phyloP scores from a whole-genome alignment of 345 rosid genomes.

The Theobroma cacao region DNA sequence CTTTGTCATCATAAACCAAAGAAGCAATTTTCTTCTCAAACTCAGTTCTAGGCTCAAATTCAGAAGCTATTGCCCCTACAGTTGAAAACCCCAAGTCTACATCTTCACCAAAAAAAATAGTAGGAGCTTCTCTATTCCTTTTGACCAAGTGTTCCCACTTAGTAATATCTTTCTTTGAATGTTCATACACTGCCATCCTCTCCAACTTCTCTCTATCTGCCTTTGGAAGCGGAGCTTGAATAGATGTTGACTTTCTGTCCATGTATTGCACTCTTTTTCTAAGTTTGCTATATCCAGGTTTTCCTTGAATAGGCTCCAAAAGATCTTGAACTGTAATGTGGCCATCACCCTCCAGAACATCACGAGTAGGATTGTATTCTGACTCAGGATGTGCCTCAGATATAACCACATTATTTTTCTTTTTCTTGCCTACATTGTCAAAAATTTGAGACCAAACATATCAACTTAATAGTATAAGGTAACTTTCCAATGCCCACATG shows the following conservation, averaged over 20 bases:
- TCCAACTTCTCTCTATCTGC: constrained; percentile 67
- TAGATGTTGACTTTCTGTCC: constrained; percentile 46
- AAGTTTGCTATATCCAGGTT: constrained; percentile 56
- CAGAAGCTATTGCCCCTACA: constrained; percentile 89
- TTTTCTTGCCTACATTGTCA: constrained; percentile 49
- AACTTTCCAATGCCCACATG: not conserved
- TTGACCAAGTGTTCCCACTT: constrained; percentile 83
- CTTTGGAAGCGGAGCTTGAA: constrained; percentile 81
- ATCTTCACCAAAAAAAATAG: constrained; percentile 71
- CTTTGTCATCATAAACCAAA: constrained; percentile 53
- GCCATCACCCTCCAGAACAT: constrained; percentile 71
- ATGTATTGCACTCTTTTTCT: constrained; percentile 47
- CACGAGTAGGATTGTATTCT: constrained; percentile 81
- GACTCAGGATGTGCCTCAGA: constrained; percentile 88
- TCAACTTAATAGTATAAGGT: not conserved
- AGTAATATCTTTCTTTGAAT: constrained; percentile 56
- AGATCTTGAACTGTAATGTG: constrained; percentile 61
- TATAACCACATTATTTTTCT: constrained; percentile 43
- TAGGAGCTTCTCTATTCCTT: constrained; percentile 84
- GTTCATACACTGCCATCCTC: constrained; percentile 60
- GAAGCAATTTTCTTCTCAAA: constrained; percentile 93
- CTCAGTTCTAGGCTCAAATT: constrained; percentile 85
- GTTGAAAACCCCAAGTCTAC: constrained; percentile 74
- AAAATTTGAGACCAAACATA: constrained; percentile 3
- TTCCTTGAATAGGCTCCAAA: constrained; percentile 61